A percentile compares a stretch with the other conserved stretches of the same genome.
Conservation (phyloP, 176 grass and related monocot species). For the Zoysia japonica region DNA sequence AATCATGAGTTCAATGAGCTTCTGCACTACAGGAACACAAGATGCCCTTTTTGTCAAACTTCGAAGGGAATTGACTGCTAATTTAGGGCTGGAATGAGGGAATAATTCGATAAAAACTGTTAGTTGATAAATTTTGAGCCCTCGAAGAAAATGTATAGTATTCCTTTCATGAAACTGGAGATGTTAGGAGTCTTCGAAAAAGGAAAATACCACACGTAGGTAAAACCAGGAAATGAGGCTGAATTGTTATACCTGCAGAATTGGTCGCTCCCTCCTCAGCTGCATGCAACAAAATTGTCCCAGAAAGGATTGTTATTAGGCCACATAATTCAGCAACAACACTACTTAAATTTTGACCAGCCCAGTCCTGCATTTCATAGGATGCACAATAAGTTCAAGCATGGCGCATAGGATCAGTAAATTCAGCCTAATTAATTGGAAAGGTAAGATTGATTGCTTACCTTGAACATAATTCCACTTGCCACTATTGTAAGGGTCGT, state of each 20-base stretch:
- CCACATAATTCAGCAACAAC: constrained; percentile 92
- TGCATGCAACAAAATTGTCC: constrained; percentile 85
- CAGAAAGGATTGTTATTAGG: constrained; percentile 84
- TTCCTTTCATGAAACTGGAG: too few species aligned
- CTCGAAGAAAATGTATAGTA: background rate
- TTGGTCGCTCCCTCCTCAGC: constrained; percentile 61
- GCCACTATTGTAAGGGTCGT: constrained; percentile 91
- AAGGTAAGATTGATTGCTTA: constrained; percentile 24
- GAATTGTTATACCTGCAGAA: constrained; percentile 47
- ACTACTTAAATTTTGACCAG: constrained; percentile 73
- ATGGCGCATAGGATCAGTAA: constrained; percentile 15
- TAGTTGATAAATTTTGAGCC: background rate
- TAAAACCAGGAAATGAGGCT: background rate
- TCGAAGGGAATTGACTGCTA: background rate
- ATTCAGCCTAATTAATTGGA: constrained; percentile 16
- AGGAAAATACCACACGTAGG: background rate
- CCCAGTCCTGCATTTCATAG: constrained; percentile 67
- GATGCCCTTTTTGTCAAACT: background rate
- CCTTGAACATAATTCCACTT: constrained; percentile 99
- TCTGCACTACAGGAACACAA: background rate
- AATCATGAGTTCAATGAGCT: background rate
- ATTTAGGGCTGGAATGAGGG: background rate
- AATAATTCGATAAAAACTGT: background rate
- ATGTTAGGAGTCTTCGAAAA: background rate
- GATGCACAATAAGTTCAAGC: constrained; percentile 29